These are phyloP conservation scores for Haplosporangium sp. DNA, from an alignment of 371 early-diverging fungal species.

Conservation along the genomic window DNA sequence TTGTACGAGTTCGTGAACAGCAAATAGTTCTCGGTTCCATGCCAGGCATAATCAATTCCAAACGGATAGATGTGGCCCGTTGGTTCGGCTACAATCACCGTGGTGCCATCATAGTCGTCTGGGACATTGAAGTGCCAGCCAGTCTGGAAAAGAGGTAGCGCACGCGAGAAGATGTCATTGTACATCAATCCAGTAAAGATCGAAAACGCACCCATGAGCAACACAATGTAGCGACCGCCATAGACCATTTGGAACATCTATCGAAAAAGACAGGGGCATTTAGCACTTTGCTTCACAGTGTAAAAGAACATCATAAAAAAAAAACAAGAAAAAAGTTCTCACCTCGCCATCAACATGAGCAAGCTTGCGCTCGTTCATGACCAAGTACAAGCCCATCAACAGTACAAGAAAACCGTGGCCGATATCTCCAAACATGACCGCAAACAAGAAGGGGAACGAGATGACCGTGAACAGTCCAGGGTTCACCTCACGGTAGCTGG, in stretches of 20 bases:
- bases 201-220: constrained; percentile 97
- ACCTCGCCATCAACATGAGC: constrained; percentile 79
- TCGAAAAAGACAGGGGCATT: not conserved
- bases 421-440: constrained; percentile 99
- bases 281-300: not conserved
- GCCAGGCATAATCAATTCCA: constrained; percentile 92
- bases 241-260: constrained; percentile 92
- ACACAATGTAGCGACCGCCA: constrained; percentile 97
- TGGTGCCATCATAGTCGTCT: constrained; percentile 58
- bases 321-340: constrained; percentile 38
- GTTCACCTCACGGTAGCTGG: constrained; percentile 99
- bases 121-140: constrained; percentile 80
- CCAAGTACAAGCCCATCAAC: constrained; percentile 80
- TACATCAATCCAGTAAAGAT: constrained; percentile 98
- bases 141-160: constrained; percentile 80
- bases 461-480: constrained; percentile 98
- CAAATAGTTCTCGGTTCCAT: constrained; percentile 91
- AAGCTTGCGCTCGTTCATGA: constrained; percentile 86
- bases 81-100: constrained; percentile 36
- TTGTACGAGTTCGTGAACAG: constrained; percentile 99
- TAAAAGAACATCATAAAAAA: not conserved
- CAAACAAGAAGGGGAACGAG: constrained; percentile 99
- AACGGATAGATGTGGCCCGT: constrained; percentile 64
- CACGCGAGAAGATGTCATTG: constrained; percentile 96
- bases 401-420: constrained; percentile 97